Base-by-base conservation (phyloP, 1,139 yeast species). In the Taphrina betulina region DNA sequence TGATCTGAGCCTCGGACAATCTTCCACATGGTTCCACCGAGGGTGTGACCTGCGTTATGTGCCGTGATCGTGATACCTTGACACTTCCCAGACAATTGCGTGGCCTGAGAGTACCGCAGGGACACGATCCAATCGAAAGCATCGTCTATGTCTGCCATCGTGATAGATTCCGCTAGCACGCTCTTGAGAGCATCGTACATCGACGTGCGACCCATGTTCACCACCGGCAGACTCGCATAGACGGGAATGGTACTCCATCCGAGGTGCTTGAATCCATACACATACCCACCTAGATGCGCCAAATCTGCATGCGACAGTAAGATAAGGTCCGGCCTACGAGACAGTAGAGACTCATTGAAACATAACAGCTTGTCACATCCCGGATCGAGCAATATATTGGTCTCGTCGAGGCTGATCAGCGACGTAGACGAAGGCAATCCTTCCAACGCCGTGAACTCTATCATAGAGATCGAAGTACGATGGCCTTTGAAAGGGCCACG, bases 11-110 rank as follows among this genome's bases (percentile, higher is more conserved):
- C 82, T 62, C 82, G 82, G 55, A 80, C 78, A 22, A 90, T 71
- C 43, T 84, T 73, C 97, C 97, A 92, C 57, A 85, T 78, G 0
- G 88, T 82, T 5, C 98, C 97, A 58, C 99, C 99, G 36, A 94
- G 75, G 0, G 95, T 77, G 67, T 88, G 96, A 0, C 99, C 99
- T 0, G 97, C 85, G 68, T 87, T 88, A 64, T 83, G 83, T 0
- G 97, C 95, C 0, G 95, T 83, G 14, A 90, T 72, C 0, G 79
- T 74, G 19, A 69, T 22, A 85, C 88, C 60, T 82, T 85, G 56
- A 79, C 75, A 55, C 75, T 76, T 60, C 52, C 62, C 61, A 8
- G 57, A 38, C 16, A 60, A 33, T 56, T 75, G 78, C n/a, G 81
- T 74, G 1, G 88, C 78, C 68, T 92, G 98, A 0, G 89, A 80